These are phyloP conservation scores for Linnemannia exigua DNA, from an alignment of 192 early-diverging fungal species.

Conservation along the genomic window DNA sequence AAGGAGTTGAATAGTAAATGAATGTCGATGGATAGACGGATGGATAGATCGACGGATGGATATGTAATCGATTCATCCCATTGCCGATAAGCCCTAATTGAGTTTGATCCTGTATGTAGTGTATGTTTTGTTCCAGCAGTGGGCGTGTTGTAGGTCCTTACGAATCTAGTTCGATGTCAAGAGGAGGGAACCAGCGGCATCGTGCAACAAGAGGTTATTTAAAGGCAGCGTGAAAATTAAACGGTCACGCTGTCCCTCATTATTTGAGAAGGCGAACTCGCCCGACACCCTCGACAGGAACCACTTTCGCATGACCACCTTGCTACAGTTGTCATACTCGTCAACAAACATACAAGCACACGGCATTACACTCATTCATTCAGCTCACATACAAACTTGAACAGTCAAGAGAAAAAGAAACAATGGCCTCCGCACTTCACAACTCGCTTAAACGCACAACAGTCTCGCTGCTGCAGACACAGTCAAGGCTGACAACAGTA, in stretches of 20 bases:
- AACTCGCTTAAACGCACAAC: neutral
- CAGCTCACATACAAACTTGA: neutral
- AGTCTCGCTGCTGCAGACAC: neutral
- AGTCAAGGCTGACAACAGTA: neutral
- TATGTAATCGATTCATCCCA: neutral
- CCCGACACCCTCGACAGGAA: neutral
- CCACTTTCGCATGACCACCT: neutral
- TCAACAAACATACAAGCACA: neutral
- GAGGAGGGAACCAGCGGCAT: constrained; percentile 37
- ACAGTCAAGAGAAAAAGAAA: neutral
- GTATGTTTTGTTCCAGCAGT: neutral
- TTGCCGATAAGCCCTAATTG: neutral
- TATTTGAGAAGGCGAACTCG: neutral
- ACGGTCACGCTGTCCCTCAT: neutral
- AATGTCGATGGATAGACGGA: neutral
- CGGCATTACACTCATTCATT: neutral
- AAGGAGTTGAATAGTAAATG: neutral
- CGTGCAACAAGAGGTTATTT: neutral
- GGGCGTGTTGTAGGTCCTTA: constrained; percentile 26
- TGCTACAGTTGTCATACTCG: neutral
- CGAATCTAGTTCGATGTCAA: constrained; percentile 48
- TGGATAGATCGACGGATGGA: constrained; percentile 41
- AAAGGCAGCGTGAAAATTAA: neutral
- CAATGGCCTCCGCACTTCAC: neutral
- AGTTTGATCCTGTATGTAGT: too few relatives aligned